Evolutionary conservation across 352 stramenopile species (phyloP).

Genomic region (Pythium pyrilobum): DNA sequence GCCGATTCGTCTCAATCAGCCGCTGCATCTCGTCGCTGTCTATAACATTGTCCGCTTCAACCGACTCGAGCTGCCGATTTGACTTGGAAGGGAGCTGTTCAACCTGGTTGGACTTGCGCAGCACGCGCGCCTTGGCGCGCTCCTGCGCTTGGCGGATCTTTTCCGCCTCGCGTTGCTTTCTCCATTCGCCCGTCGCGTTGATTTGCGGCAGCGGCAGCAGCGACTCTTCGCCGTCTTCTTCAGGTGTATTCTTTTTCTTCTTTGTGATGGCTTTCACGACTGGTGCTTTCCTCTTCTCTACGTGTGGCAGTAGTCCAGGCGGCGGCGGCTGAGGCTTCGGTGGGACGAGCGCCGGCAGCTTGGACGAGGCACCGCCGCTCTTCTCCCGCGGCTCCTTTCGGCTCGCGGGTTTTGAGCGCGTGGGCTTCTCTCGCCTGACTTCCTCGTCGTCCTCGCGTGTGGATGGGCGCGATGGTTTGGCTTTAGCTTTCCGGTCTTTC

Average conservation of each 20-base stretch:
- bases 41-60: no score
- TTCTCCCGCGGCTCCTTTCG: not conserved
- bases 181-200: slow-evolving; percentile 24
- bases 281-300: slow-evolving; percentile 1
- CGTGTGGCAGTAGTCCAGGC: not conserved
- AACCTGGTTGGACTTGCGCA: slow-evolving; percentile 38
- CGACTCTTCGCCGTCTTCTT: slow-evolving; percentile 2
- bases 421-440: not conserved
- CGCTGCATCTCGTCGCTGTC: slow-evolving; percentile 25
- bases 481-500: slow-evolving; percentile 3
- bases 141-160: slow-evolving; percentile 58
- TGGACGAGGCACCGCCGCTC: not conserved
- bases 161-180: slow-evolving; percentile 26
- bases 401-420: not conserved
- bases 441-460: slow-evolving; percentile 12
- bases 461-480: not conserved
- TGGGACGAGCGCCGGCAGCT: not conserved
- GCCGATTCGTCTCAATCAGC: slow-evolving; percentile 32
- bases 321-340: not conserved
- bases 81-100: slow-evolving; percentile 25
- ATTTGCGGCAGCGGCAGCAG: slow-evolving; percentile 21
- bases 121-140: slow-evolving; percentile 35
- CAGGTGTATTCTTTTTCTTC: slow-evolving; percentile 2
- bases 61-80: slow-evolving; percentile 12
- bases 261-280: not conserved